A percentile compares a stretch with the other conserved stretches of the same genome.
Evolutionary conservation across 2,329 filamentous ascomycete genomes (phyloP).

Genomic region (Xylariales sp.): DNA sequence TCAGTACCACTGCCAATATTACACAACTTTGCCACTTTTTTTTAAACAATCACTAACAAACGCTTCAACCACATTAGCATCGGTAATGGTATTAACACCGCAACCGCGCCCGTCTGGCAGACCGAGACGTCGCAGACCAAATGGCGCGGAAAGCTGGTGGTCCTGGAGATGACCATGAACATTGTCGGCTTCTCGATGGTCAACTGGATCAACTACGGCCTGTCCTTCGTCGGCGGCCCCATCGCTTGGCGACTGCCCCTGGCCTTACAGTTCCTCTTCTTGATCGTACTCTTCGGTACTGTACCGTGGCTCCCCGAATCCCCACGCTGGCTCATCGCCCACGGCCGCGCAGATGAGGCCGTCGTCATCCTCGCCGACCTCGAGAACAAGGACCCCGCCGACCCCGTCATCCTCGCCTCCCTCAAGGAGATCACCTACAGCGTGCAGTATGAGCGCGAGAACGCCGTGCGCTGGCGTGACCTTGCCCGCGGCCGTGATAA

Average conservation of each 20-base stretch:
- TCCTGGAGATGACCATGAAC: conserved; percentile 26
- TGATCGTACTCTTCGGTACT: conserved; percentile 20
- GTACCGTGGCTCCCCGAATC: conserved; percentile 28
- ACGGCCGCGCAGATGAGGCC: conserved; percentile 21
- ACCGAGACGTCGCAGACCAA: conserved; percentile 29
- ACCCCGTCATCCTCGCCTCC: conserved; percentile 18
- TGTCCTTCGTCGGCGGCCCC: conserved; percentile 29
- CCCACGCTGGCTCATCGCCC: conserved; percentile 25
- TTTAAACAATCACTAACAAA: too few relatives aligned
- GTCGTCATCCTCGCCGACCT: conserved; percentile 23
- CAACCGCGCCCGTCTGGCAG: conserved; percentile 34
- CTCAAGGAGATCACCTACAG: conserved; percentile 25
- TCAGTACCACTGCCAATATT: too few relatives aligned
- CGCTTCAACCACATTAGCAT: too few relatives aligned
- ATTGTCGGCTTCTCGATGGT: conserved; percentile 24
- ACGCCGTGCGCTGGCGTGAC: conserved; percentile 44
- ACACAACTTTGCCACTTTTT: too few relatives aligned
- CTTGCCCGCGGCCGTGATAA: conserved; percentile 39
- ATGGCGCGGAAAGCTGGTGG: conserved; percentile 26
- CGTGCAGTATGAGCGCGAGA: conserved; percentile 28
- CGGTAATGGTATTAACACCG: conserved; percentile 38
- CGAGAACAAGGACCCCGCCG: conserved; percentile 15
- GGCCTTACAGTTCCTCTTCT: conserved; percentile 41
- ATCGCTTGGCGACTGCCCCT: conserved; percentile 40
- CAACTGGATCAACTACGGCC: conserved; percentile 35